Base-by-base conservation (phyloP, 1,284 basidiomycete species). In the Taiwanofungus camphoratus region DNA sequence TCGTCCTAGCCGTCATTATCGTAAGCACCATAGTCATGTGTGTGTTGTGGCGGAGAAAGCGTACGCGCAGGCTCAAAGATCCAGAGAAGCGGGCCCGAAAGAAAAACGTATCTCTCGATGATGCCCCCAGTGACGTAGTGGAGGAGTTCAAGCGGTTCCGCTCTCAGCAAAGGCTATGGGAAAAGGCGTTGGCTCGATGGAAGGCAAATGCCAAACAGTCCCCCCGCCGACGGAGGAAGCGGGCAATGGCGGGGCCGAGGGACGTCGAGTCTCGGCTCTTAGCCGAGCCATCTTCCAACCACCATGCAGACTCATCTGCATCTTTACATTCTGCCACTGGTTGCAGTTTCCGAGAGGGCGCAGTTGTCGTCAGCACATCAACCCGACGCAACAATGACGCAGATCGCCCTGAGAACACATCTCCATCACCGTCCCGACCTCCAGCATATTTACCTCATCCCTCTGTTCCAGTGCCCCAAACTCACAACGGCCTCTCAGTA, bases 141-240 rank as follows among this genome's bases (percentile, higher is more conserved):
- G 51, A 59, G 13, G 70, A 76, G 51, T 67, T 54, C 7, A 55
- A 66, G 45, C 73, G 74, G 35, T 59, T 62, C 6, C 72, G 69
- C 38, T 61, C 60, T 7, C 74, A 73, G 53, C 74, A 79, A 57
- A 77, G 72, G 50, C 54, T 77, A 35, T 84, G 80, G 79, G 70
- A 73, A 2, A 70, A 63, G 43, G 79, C 81, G 3, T 76, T 73
- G 4, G 77, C 75, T 9, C 68, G 77, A 32, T 87, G 83, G 83
- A 78, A 70, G 52, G 72, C 71, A 3, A 77, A 77, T 38, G 69
- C 75, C 12, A 71, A 75, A 20, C 69, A 74, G 43, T 67, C 74
- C 19, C 73, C 73, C 12, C 73, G 79, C 30, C 72, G 77, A 37
- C 67, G 83, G 44, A 65, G 75, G 35, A 60, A 56, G 23, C 57